Conservation (phyloP, 345 rosid genomes). For the Mercurialis annua region DNA sequence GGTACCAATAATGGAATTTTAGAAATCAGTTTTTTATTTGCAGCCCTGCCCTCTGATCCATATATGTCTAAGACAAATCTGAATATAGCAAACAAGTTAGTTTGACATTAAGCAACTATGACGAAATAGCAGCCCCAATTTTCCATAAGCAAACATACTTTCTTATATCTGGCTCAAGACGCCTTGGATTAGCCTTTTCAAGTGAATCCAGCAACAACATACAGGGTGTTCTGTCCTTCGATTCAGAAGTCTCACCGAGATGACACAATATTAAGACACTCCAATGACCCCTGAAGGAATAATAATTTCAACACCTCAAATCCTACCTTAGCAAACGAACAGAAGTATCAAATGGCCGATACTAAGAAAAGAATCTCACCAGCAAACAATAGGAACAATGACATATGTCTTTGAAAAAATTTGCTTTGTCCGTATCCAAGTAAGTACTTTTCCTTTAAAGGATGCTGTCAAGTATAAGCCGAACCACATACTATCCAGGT, state of each 20-base stretch:
- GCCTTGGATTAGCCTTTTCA: constrained; percentile 41
- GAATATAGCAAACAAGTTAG: constrained; percentile 1
- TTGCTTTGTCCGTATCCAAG: constrained; percentile 48
- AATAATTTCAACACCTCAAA: background rate
- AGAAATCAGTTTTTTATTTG: constrained; percentile 31
- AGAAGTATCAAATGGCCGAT: background rate
- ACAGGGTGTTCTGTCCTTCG: constrained; percentile 44
- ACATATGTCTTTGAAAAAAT: constrained; percentile 64
- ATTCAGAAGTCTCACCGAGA: constrained; percentile 47
- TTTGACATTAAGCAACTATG: background rate
- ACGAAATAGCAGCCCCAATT: background rate
- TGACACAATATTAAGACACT: constrained; percentile 68
- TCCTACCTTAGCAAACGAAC: background rate
- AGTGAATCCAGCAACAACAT: constrained; percentile 71
- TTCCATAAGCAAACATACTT: constrained; percentile 29
- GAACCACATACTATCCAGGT: constrained; percentile 56
- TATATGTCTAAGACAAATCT: constrained; percentile 66
- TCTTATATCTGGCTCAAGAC: constrained; percentile 60
- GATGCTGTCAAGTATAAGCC: constrained; percentile 40
- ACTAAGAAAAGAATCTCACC: constrained; percentile 32
- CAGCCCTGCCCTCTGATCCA: constrained; percentile 49
- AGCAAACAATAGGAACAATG: constrained; percentile 62
- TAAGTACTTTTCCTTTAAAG: constrained; percentile 37
- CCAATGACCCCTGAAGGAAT: constrained; percentile 61
- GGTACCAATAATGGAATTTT: constrained; percentile 55